Evolutionary conservation across 345 rosid genomes (phyloP).

Genomic region (Trapa bicornis): DNA sequence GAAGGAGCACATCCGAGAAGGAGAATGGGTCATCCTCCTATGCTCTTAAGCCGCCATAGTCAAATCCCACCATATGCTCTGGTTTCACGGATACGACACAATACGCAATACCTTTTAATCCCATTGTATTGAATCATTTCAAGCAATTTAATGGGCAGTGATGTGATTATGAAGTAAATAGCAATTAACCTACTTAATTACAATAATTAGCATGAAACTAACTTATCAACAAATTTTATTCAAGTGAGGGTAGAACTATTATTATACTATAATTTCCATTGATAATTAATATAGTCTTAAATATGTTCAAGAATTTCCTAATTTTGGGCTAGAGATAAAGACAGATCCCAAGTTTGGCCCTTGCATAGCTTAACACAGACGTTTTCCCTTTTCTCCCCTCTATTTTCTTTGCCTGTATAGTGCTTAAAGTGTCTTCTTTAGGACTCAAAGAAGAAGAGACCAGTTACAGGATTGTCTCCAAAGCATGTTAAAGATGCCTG

Average conservation of each 20-base stretch:
- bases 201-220: no score
- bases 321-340: neutral
- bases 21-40: neutral
- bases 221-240: neutral
- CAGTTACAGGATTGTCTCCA: conserved; percentile 10
- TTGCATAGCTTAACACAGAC: conserved; percentile 1
- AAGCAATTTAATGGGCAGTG: no score
- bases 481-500: conserved; percentile 44
- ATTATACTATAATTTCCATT: no score
- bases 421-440: neutral
- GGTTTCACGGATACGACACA: neutral
- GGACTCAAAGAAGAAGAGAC: neutral
- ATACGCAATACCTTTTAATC: no score
- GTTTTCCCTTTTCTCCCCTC: neutral
- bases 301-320: neutral
- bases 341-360: neutral
- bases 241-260: no score
- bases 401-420: neutral
- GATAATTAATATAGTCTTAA: neutral
- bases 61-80: neutral
- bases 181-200: no score
- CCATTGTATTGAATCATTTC: no score
- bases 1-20: neutral
- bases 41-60: neutral
- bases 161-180: no score